Evolutionary conservation across 352 stramenopile species (phyloP).

Genomic region (Phytophthora syringae): DNA sequence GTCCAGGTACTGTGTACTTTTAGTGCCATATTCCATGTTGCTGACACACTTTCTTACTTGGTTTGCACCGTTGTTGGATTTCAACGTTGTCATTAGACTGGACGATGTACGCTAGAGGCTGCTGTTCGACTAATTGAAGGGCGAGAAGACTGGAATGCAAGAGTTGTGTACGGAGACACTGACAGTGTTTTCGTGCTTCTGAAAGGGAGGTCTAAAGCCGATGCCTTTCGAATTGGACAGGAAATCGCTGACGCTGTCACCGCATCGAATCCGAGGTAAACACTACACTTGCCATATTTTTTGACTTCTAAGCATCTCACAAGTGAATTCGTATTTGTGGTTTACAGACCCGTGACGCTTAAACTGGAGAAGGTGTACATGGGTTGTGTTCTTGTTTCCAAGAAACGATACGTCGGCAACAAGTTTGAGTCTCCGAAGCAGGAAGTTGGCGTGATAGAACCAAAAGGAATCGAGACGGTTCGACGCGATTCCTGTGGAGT

Average conservation of each 20-base stretch:
- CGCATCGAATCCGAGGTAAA: conserved; percentile 78
- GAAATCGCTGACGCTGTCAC: conserved; percentile 92
- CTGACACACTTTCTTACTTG: not conserved
- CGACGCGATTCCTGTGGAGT: conserved; percentile 93
- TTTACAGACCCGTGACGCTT: conserved; percentile 69
- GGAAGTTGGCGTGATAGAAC: conserved; percentile 70
- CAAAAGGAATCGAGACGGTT: conserved; percentile 94
- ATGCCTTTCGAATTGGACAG: conserved; percentile 95
- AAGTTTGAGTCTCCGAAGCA: conserved; percentile 81
- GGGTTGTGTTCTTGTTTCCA: conserved; percentile 92
- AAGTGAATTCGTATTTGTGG: not conserved
- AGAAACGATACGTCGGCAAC: conserved; percentile 94
- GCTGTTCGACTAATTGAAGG: conserved; percentile 93
- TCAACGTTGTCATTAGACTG: conserved; percentile 48
- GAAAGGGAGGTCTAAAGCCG: conserved; percentile 89
- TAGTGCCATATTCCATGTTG: not conserved
- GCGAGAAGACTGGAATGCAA: conserved; percentile 83
- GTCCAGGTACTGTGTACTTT: conserved; percentile 87
- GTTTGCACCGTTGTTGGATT: conserved; percentile 2
- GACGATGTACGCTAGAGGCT: conserved; percentile 93
- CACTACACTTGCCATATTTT: too few species aligned
- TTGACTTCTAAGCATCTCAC: too few species aligned
- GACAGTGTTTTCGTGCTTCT: conserved; percentile 99
- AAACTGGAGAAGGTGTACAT: conserved; percentile 95
- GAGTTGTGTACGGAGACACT: conserved; percentile 97